Percentiles rank a stretch among this genome's conserved stretches.
phyloP scores from a whole-genome alignment of 495 filamentous ascomycete genomes.

The Penicillium chermesinum region DNA sequence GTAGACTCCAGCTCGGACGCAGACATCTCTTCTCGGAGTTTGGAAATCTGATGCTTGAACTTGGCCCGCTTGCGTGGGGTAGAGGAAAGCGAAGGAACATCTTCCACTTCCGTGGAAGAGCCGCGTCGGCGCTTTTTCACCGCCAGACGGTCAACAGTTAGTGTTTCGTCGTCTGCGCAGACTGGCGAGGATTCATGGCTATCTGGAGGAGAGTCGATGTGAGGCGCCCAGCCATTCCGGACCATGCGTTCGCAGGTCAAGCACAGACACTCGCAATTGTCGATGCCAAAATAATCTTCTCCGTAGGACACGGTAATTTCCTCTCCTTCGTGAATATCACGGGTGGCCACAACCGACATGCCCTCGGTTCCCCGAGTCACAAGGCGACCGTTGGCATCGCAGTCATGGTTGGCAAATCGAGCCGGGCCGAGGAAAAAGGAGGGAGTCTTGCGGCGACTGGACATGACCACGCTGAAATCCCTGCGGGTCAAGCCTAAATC shows the following conservation, averaged over 20 bases:
- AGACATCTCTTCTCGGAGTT: conserved; percentile 37
- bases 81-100: conserved; percentile 17
- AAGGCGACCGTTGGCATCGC: conserved; percentile 83
- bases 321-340: conserved; percentile 78
- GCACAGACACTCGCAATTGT: conserved; percentile 95
- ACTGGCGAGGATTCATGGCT: conserved; percentile 37
- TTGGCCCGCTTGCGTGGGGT: conserved; percentile 37
- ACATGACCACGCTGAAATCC: conserved; percentile 96
- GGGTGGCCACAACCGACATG: conserved; percentile 77
- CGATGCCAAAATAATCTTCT: conserved; percentile 90
- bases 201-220: conserved; percentile 31
- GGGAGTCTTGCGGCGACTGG: conserved; percentile 79
- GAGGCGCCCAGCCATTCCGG: conserved; percentile 73
- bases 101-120: conserved; percentile 34
- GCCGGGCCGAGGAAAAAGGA: conserved; percentile 92
- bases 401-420: conserved; percentile 96
- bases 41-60: conserved; percentile 36
- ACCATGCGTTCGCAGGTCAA: conserved; percentile 71
- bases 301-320: conserved; percentile 96
- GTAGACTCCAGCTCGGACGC: conserved; percentile 24
- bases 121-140: conserved; percentile 43
- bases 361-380: conserved; percentile 76
- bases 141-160: conserved; percentile 9
- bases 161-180: conserved; percentile 24
- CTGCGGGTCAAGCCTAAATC: conserved; percentile 70